Percentiles rank a stretch among this genome's conserved stretches.
Evolutionary conservation across 139 green algal species (phyloP).

Genomic region (Picochlorum sp.): DNA sequence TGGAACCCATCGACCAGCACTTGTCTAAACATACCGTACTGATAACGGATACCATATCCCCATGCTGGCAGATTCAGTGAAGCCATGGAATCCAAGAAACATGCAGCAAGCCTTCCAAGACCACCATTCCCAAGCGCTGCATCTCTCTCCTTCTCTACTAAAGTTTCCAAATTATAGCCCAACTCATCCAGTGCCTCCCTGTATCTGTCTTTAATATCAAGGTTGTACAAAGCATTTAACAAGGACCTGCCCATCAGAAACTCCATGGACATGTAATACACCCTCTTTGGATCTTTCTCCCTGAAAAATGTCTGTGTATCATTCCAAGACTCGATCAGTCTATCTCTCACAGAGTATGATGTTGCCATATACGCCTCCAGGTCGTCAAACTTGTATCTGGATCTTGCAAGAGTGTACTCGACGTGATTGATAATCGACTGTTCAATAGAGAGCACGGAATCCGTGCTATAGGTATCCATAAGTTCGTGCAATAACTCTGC

Average conservation of each 20-base stretch:
- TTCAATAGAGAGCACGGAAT: slow-evolving; percentile 92
- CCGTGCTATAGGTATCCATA: slow-evolving; percentile 84
- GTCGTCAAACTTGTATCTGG: slow-evolving; percentile 89
- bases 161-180: slow-evolving; percentile 71
- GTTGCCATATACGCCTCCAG: slow-evolving; percentile 91
- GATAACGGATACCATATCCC: slow-evolving; percentile 98
- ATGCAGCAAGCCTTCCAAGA: slow-evolving; percentile 91
- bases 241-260: slow-evolving; percentile 97
- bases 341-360: slow-evolving; percentile 77
- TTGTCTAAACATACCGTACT: slow-evolving; percentile 98
- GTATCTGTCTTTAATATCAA: slow-evolving; percentile 78
- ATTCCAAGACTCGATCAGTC: slow-evolving; percentile 98
- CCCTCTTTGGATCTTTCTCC: slow-evolving; percentile 63
- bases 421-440: slow-evolving; percentile 96
- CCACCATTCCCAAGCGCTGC: slow-evolving; percentile 91
- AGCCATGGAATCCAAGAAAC: slow-evolving; percentile 99
- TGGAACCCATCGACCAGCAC: slow-evolving; percentile 83
- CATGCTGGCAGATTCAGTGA: slow-evolving; percentile 93
- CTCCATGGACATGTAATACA: slow-evolving; percentile 95
- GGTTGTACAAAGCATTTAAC: slow-evolving; percentile 90
- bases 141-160: slow-evolving; percentile 52
- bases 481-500: slow-evolving; percentile 31
- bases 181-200: slow-evolving; percentile 71
- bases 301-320: slow-evolving; percentile 92
- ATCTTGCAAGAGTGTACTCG: slow-evolving; percentile 96